These are phyloP conservation scores for Nigrospora oryzae DNA, from an alignment of 2,329 filamentous ascomycete genomes.

Conservation along the genomic window DNA sequence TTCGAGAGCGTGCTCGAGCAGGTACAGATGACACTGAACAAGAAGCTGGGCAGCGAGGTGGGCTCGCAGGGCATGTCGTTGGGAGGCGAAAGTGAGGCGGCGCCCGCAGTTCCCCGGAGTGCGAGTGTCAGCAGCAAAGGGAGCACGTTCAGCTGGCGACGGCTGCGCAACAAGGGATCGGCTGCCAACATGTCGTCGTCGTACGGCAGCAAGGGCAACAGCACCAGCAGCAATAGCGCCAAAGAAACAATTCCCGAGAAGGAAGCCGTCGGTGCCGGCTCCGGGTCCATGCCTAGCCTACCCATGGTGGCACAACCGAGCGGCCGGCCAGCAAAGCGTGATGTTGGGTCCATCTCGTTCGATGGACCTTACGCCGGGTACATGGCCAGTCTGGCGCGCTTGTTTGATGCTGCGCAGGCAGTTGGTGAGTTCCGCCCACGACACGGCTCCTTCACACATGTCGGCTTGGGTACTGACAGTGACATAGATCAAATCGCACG, in stretches of 20 bases:
- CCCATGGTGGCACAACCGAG: slow-evolving; percentile 65
- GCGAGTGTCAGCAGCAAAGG: slow-evolving; percentile 63
- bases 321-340: slow-evolving; percentile 62
- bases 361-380: slow-evolving; percentile 81
- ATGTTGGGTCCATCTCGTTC: slow-evolving; percentile 61
- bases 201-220: slow-evolving; percentile 37
- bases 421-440: slow-evolving; percentile 57
- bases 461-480: slow-evolving; percentile 13
- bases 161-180: slow-evolving; percentile 83
- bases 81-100: slow-evolving; percentile 28
- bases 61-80: slow-evolving; percentile 58
- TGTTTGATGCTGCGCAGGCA: slow-evolving; percentile 90
- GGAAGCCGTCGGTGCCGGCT: slow-evolving; percentile 45
- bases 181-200: slow-evolving; percentile 47
- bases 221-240: slow-evolving; percentile 20
- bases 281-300: slow-evolving; percentile 61
- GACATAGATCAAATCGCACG: slow-evolving; percentile 81
- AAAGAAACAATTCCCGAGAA: slow-evolving; percentile 21
- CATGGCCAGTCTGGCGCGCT: slow-evolving; percentile 78
- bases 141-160: slow-evolving; percentile 80
- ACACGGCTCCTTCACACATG: neutral
- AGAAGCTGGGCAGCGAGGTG: slow-evolving; percentile 89
- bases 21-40: slow-evolving; percentile 65
- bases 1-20: slow-evolving; percentile 82
- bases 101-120: slow-evolving; percentile 38